Percentiles rank a stretch among this genome's conserved stretches.
Conservation (phyloP, 2,329 filamentous ascomycete genomes). For the Nannizziopsis arthrosporioides region DNA sequence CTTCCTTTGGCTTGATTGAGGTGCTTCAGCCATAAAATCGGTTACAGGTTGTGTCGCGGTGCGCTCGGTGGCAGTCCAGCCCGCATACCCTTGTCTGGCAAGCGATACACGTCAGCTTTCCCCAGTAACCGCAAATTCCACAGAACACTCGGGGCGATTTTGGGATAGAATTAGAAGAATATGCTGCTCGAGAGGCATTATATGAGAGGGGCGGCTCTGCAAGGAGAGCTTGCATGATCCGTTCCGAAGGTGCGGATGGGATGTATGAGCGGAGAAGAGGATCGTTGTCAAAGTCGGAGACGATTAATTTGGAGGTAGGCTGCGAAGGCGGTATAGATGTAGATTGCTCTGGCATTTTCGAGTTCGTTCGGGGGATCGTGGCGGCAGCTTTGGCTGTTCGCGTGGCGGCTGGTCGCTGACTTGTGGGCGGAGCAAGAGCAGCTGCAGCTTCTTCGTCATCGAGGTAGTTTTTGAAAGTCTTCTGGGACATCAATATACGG, state of each 20-base stretch:
- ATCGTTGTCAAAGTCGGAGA: conserved; percentile 31
- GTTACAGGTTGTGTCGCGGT: conserved; percentile 38
- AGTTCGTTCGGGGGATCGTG: neutral
- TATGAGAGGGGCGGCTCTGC: conserved; percentile 39
- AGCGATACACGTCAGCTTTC: conserved; percentile 37
- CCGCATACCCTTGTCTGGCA: conserved; percentile 39
- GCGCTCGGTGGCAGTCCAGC: conserved; percentile 37
- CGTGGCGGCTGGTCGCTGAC: conserved; percentile 15
- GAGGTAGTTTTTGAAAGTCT: conserved; percentile 41
- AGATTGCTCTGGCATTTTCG: conserved; percentile 1
- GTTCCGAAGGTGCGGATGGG: conserved; percentile 34
- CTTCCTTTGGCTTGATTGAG: neutral
- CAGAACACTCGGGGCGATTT: conserved; percentile 35
- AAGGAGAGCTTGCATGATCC: conserved; percentile 35
- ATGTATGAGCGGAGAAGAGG: conserved; percentile 34
- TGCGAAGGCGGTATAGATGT: conserved; percentile 2
- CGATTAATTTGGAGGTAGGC: conserved; percentile 21
- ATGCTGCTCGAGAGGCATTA: conserved; percentile 34
- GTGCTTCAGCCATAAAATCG: conserved; percentile 25
- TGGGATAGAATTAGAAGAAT: conserved; percentile 16
- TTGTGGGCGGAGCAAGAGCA: conserved; percentile 15
- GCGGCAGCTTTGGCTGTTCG: conserved; percentile 18
- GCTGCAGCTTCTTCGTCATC: conserved; percentile 40
- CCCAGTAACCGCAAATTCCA: conserved; percentile 42
- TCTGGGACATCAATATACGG: conserved; percentile 38